phyloP scores from a whole-genome alignment of 2,329 filamentous ascomycete genomes.

The Stagonosporopsis rhizophila region DNA sequence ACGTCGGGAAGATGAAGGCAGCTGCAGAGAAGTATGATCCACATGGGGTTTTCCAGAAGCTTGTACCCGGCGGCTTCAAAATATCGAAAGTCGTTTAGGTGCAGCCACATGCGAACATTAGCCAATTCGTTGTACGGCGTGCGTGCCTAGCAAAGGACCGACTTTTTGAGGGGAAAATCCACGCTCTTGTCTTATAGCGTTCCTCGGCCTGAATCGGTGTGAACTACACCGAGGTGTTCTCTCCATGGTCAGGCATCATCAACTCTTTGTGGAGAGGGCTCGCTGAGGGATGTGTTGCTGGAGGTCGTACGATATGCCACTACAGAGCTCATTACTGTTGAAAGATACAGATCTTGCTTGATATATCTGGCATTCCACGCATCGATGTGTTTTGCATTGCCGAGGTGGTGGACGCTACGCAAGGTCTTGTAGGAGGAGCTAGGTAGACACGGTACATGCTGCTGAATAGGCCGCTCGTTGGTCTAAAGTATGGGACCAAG shows the following conservation, averaged over 20 bases:
- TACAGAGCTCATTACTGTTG: not conserved
- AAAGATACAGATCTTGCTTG: not conserved
- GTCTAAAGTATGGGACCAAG: not conserved
- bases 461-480: not conserved
- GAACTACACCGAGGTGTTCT: too few species aligned
- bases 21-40: constrained; percentile 34
- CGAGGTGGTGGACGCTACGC: not conserved
- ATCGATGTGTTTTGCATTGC: not conserved
- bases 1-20: constrained; percentile 30
- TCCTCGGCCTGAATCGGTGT: too few species aligned
- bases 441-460: not conserved
- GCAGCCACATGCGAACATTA: not conserved
- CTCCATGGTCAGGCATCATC: too few species aligned
- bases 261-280: too few species aligned
- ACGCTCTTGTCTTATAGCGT: not conserved
- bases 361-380: too few species aligned
- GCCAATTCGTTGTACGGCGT: not conserved
- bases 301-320: too few species aligned
- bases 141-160: not conserved
- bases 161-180: not conserved
- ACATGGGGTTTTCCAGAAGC: constrained; percentile 32
- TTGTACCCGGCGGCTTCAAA: constrained; percentile 40
- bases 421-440: not conserved
- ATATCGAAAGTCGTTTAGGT: constrained; percentile 24
- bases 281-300: too few species aligned